These are phyloP conservation scores for Suhomyces choctaworum DNA, from an alignment of 1,139 yeast genomes.

Conservation along the genomic window DNA sequence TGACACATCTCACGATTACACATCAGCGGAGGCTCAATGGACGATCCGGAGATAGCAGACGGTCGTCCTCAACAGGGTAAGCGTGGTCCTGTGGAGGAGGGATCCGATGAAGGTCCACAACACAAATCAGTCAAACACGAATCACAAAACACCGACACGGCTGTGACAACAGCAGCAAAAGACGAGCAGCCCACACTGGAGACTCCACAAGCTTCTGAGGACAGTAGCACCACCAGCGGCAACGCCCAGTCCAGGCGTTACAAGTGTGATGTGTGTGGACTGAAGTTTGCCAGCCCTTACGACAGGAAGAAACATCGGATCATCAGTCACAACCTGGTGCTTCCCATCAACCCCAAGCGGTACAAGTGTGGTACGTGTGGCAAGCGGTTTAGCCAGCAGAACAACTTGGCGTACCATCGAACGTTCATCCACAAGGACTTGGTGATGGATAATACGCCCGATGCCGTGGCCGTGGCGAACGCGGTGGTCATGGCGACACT, in stretches of 20 bases:
- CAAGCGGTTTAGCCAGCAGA: constrained; percentile 17
- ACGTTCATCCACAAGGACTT: constrained; percentile 16
- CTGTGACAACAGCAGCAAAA: too few species aligned
- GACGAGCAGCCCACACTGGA: too few species aligned
- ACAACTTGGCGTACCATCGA: constrained; percentile 16
- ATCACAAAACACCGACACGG: too few species aligned
- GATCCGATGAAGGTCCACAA: too few species aligned
- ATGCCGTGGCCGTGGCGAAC: neutral
- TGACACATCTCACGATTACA: too few species aligned
- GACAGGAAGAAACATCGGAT: constrained; percentile 16
- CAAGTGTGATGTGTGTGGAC: constrained; percentile 16
- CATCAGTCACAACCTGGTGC: constrained; percentile 17
- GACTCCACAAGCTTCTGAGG: too few species aligned
- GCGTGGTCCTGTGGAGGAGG: too few species aligned
- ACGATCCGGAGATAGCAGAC: too few species aligned
- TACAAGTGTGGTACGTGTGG: constrained; percentile 16
- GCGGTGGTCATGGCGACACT: neutral
- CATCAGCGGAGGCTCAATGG: too few species aligned
- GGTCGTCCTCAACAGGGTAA: too few species aligned
- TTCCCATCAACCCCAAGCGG: constrained; percentile 14
- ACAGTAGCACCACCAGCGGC: too few species aligned
- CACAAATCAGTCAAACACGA: too few species aligned
- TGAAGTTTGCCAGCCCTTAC: constrained; percentile 16
- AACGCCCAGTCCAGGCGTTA: constrained; percentile 15
- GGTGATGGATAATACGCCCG: constrained; percentile 2